Evolutionary conservation across 371 early-diverging fungal species (phyloP).

Genomic region (Mortierella sp.): DNA sequence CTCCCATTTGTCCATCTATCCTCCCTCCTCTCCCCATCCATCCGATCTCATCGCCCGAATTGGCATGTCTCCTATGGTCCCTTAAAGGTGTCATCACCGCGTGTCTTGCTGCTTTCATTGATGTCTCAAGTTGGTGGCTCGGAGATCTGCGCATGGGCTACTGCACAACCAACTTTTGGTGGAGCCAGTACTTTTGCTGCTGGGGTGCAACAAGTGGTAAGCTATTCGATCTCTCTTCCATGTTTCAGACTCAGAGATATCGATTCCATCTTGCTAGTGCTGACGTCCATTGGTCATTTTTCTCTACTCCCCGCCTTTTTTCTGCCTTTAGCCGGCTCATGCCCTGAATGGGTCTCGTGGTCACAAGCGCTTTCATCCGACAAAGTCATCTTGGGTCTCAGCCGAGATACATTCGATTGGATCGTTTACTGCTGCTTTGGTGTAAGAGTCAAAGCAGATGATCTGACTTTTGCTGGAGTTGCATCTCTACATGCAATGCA

Average conservation of each 20-base stretch:
- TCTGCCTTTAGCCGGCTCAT: conserved; percentile 30
- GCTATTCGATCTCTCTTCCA: not conserved
- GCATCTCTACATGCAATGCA: not conserved
- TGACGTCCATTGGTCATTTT: not conserved
- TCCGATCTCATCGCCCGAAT: not conserved
- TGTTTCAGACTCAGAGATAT: not conserved
- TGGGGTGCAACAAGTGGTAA: conserved; percentile 71
- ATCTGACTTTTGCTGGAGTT: not conserved
- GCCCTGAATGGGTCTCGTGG: conserved; percentile 70
- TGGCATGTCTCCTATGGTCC: not conserved
- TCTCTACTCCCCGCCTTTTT: conserved; percentile 5
- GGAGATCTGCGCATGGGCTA: conserved; percentile 87
- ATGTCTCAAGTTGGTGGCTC: conserved; percentile 85
- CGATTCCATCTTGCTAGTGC: not conserved
- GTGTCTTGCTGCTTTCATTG: conserved; percentile 85
- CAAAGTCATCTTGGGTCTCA: conserved; percentile 20
- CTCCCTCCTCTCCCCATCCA: not conserved
- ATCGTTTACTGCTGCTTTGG: conserved; percentile 50
- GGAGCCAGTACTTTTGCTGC: conserved; percentile 94
- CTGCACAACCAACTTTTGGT: conserved; percentile 85
- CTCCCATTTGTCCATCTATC: not conserved
- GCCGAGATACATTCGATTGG: conserved; percentile 54
- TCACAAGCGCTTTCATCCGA: conserved; percentile 38
- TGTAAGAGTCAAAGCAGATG: conserved; percentile 20
- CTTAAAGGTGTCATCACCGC: conserved; percentile 72